Percentiles rank a stretch among this genome's conserved stretches.
Conservation (phyloP, 805 yeast species). For the Cyberlindnera petersonii region DNA sequence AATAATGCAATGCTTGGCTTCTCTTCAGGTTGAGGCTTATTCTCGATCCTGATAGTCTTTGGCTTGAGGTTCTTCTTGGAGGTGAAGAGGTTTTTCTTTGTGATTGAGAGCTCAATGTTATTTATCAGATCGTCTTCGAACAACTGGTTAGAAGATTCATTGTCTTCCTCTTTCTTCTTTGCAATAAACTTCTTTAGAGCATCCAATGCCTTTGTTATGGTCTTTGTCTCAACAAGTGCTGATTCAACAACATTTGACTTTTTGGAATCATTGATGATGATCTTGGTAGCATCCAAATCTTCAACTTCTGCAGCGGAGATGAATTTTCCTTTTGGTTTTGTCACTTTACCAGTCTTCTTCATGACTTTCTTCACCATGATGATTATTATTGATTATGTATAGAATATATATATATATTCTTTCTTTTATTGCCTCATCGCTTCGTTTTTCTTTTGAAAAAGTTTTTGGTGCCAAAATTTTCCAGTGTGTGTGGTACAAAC, state of each 20-base stretch:
- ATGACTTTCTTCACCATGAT: not conserved
- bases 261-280: slow-evolving; percentile 9
- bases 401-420: not conserved
- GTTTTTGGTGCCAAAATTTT: slow-evolving; percentile 19
- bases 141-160: slow-evolving; percentile 43
- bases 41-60: slow-evolving; percentile 35
- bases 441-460: slow-evolving; percentile 2
- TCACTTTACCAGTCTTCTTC: slow-evolving; percentile 17
- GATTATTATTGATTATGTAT: slow-evolving; percentile 12
- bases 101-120: slow-evolving; percentile 55
- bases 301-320: slow-evolving; percentile 24
- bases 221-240: slow-evolving; percentile 27
- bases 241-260: slow-evolving; percentile 1
- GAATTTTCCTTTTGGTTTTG: slow-evolving; percentile 28
- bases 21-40: slow-evolving; percentile 36
- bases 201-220: slow-evolving; percentile 48
- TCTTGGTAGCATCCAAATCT: slow-evolving; percentile 13
- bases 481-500: slow-evolving; percentile 4
- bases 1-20: slow-evolving; percentile 55
- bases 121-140: slow-evolving; percentile 50
- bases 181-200: slow-evolving; percentile 61
- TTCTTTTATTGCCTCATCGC: not conserved
- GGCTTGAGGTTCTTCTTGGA: slow-evolving; percentile 45
- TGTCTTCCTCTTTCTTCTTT: slow-evolving; percentile 32
- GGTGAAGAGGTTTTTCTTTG: slow-evolving; percentile 61